Conservation (phyloP, 176 grass and related monocot genomes). For the Eleusine coracana region DNA sequence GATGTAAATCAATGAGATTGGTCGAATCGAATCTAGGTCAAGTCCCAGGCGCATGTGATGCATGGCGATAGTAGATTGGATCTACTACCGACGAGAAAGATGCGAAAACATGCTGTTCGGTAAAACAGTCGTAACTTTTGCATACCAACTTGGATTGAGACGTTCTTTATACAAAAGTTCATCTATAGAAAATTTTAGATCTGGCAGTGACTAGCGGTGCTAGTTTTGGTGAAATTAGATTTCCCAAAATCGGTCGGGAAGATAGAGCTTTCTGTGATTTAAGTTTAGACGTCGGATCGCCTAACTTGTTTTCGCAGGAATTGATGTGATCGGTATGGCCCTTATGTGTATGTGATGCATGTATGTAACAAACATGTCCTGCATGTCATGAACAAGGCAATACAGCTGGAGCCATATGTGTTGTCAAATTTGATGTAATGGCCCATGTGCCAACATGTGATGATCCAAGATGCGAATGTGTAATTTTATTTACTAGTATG, state of each 20-base stretch:
- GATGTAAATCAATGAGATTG: background rate
- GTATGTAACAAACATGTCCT: background rate
- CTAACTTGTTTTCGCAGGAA: background rate
- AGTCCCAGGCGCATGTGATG: background rate
- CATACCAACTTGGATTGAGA: background rate
- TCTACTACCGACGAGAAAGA: background rate
- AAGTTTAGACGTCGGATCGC: background rate
- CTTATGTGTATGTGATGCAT: background rate
- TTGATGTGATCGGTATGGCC: background rate
- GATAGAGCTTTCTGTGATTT: background rate
- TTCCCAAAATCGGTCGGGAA: background rate
- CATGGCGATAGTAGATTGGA: background rate
- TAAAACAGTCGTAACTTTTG: background rate
- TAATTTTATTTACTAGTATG: background rate
- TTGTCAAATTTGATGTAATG: background rate
- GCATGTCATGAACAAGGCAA: background rate
- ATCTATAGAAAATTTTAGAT: too few species aligned
- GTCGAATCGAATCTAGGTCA: background rate
- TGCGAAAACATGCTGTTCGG: background rate
- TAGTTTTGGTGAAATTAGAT: background rate
- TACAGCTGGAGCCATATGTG: background rate
- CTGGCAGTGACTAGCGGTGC: too few species aligned
- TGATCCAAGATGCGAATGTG: background rate
- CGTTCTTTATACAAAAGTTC: too few species aligned
- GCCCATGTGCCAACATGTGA: background rate